Base-by-base conservation (phyloP, 768 basidiomycete genomes). In the Grammothele lineata region DNA sequence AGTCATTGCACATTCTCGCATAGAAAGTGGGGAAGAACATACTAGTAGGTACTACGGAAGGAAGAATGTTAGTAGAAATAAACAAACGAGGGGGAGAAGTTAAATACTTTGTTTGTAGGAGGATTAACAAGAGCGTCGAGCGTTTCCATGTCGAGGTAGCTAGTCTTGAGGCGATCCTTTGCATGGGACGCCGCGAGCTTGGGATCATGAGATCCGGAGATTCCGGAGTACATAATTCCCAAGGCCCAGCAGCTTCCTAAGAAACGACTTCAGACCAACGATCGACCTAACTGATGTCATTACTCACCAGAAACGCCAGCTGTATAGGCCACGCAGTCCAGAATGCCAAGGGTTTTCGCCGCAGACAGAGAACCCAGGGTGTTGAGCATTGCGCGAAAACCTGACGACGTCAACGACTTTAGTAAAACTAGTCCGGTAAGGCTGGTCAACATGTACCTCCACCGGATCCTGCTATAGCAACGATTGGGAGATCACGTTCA, bases 211-310 rank as follows among this genome's bases (percentile, higher is more conserved):
- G 55, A 57, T 3, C 60, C 60, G 0, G 57, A 47, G 0, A 61
- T 56, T 4, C 60, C 60, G 9, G 60, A 61, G 42, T 61, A 57
- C 6, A 61, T 38, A 12, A 57, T 53, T 3, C 60, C 54, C 15
- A 61, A 44, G 3, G 60, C 60, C 60, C 60, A 61, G 47, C 60
- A 61, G 34, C 57, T 61, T 4, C 60, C 60, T 61, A 6, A 0
- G 17, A 7, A 23, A 15, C n/a, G 2, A 40, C 5, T 25, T 9
- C 12, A 9, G 35, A 17, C 33, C 5, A 4, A 40, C 33, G n/a
- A 36, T 30, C 40, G 15, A 32, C 18, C n/a, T 15, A 15, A 18
- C 15, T 21, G 15, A 26, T 12, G 15, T 8, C 12, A 3, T 1
- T 3, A 30, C 52, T 18, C 24, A 57, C 60, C 60, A 7, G 60